phyloP scores from a whole-genome alignment of 192 early-diverging fungal species.

The Rhizophlyctis rosea region DNA sequence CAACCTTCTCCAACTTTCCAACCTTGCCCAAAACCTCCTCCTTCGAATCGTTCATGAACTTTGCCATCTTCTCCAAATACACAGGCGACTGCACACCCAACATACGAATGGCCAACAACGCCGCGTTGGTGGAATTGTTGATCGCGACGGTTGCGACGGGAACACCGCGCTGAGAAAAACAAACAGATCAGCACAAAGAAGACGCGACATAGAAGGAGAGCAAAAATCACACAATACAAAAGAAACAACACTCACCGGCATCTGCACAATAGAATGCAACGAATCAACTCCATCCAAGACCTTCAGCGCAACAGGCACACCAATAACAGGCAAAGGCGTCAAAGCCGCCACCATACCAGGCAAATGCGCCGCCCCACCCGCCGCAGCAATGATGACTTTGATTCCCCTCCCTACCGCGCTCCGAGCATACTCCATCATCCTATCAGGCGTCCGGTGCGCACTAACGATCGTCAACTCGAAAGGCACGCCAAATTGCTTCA shows the following conservation, averaged over 20 bases:
- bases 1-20: slow-evolving; percentile 69
- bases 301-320: slow-evolving; percentile 92
- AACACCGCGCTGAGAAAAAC: slow-evolving; percentile 75
- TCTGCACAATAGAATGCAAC: slow-evolving; percentile 96
- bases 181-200: background rate
- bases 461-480: slow-evolving; percentile 98
- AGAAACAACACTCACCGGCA: slow-evolving; percentile 75
- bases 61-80: slow-evolving; percentile 72
- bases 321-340: slow-evolving; percentile 96
- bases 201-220: background rate
- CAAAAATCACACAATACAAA: slow-evolving; percentile 1
- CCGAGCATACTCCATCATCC: slow-evolving; percentile 91
- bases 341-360: slow-evolving; percentile 99
- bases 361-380: slow-evolving; percentile 97
- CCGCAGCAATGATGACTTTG: slow-evolving; percentile 96
- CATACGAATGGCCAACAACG: slow-evolving; percentile 87
- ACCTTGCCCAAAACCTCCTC: slow-evolving; percentile 85
- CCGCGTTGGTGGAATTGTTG: slow-evolving; percentile 97
- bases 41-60: slow-evolving; percentile 81
- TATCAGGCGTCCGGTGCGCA: slow-evolving; percentile 91
- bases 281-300: slow-evolving; percentile 96
- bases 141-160: slow-evolving; percentile 99
- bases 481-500: slow-evolving; percentile 85
- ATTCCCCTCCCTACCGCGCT: slow-evolving; percentile 84
- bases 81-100: slow-evolving; percentile 76